Base-by-base conservation (phyloP, 1,139 yeast genomes). In the Scheffersomyces lignicola region DNA sequence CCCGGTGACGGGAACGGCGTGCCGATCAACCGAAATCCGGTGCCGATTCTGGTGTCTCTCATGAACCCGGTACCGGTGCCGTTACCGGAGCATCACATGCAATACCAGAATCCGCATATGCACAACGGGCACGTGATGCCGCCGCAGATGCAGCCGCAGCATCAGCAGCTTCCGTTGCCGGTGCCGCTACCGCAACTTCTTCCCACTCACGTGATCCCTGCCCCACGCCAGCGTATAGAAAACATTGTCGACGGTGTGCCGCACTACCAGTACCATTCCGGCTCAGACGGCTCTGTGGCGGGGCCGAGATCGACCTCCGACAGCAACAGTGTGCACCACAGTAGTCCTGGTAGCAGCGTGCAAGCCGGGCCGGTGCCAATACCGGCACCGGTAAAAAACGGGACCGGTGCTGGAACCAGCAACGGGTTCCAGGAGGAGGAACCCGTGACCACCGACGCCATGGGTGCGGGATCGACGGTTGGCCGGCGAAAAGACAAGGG, bases 401-500 rank as follows among this genome's bases (percentile, higher is more conserved):
- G n/a, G n/a, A n/a, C n/a, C n/a, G n/a, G n/a, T n/a, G n/a, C n/a
- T n/a, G n/a, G n/a, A n/a, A n/a, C n/a, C n/a, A n/a, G n/a, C n/a
- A n/a, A n/a, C n/a, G n/a, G n/a, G n/a, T n/a, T n/a, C n/a, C n/a
- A n/a, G n/a, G n/a, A n/a, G n/a, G n/a, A n/a, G n/a, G n/a, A n/a
- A n/a, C n/a, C n/a, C n/a, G 28, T 25, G 10, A 25, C 35, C 3
- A 36, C 40, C 11, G 37, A 36, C 21, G 41, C 41, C 6, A 36
- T 36, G 40, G 41, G 38, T 11, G 32, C 31, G 9, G 33, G 35
- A 26, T 20, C 29, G 5, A 34, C 13, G 11, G 26, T 29, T 13
- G 24, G 29, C 8, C 13, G 35, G 18, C 35, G 32, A 5, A 31
- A 33, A 24, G 35, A 28, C 24, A 15, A 28, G 9, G 40, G 35